A percentile compares a stretch with the other conserved stretches of the same genome.
Evolutionary conservation across 805 yeast species (phyloP).

Genomic region (Martiniozyma abietophila): DNA sequence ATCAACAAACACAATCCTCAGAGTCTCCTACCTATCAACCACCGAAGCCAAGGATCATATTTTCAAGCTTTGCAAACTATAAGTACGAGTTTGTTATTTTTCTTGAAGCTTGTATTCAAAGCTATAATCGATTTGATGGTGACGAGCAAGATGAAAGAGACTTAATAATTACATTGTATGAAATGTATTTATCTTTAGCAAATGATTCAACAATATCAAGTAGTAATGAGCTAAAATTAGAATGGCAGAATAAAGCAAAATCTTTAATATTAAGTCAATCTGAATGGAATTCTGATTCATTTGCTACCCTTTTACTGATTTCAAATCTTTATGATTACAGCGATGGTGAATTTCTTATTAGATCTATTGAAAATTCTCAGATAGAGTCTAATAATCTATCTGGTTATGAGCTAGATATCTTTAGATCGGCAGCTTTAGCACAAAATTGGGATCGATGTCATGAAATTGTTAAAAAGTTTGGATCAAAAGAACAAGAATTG

Average conservation of each 20-base stretch:
- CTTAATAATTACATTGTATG: constrained; percentile 69
- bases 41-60: constrained; percentile 81
- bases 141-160: constrained; percentile 59
- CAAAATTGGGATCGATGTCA: constrained; percentile 51
- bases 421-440: constrained; percentile 53
- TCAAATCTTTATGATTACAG: constrained; percentile 49
- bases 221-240: constrained; percentile 26
- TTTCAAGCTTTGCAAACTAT: constrained; percentile 77
- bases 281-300: constrained; percentile 42
- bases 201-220: constrained; percentile 13
- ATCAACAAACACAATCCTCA: too few species aligned
- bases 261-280: constrained; percentile 33
- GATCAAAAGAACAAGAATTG: constrained; percentile 53
- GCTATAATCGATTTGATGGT: constrained; percentile 71
- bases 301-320: constrained; percentile 43
- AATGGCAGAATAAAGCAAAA: constrained; percentile 63
- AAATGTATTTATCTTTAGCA: constrained; percentile 63
- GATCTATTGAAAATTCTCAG: constrained; percentile 13
- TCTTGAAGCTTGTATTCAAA: constrained; percentile 80
- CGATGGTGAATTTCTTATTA: constrained; percentile 37
- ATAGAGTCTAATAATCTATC: constrained; percentile 13
- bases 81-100: constrained; percentile 87
- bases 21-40: constrained; percentile 68
- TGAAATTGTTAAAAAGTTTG: constrained; percentile 48
- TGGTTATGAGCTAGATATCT: constrained; percentile 47